Percentiles rank a stretch among this genome's conserved stretches.
Evolutionary conservation across 169 alveolate genomes (phyloP).

Genomic region (Eimeria praecox): DNA sequence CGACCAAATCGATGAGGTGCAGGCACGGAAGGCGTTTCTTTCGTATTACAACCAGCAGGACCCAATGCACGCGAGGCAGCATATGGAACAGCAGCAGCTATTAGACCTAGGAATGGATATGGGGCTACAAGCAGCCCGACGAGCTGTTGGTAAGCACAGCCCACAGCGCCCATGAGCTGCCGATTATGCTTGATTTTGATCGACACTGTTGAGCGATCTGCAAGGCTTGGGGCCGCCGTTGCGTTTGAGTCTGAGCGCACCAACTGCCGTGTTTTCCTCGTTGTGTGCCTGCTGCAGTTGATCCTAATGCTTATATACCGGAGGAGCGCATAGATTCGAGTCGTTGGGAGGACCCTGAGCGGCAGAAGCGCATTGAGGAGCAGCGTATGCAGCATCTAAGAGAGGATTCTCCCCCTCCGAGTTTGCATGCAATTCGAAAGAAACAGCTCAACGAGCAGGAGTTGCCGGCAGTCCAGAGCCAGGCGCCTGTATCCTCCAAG

Average conservation of each 20-base stretch:
- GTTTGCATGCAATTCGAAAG: not conserved
- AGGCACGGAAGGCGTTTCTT: conserved; percentile 59
- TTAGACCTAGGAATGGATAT: conserved; percentile 65
- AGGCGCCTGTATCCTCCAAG: not conserved
- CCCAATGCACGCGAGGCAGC: conserved; percentile 69
- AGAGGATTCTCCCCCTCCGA: conserved; percentile 48
- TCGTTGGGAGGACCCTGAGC: conserved; percentile 44
- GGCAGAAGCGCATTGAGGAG: conserved; percentile 27
- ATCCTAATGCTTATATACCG: conserved; percentile 56
- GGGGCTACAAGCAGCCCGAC: conserved; percentile 27
- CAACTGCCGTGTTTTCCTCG: not conserved
- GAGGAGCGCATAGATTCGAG: conserved; percentile 3
- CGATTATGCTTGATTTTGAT: not conserved
- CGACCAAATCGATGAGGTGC: conserved; percentile 70
- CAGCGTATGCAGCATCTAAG: conserved; percentile 47
- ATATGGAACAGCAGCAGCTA: conserved; percentile 50
- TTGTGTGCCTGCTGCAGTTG: conserved; percentile 16
- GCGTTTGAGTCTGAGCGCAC: not conserved
- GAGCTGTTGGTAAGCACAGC: conserved; percentile 57
- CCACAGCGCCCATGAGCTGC: not conserved
- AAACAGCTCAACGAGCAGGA: not conserved
- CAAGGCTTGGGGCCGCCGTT: not conserved
- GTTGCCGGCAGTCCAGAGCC: not conserved
- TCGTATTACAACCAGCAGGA: conserved; percentile 38
- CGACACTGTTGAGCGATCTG: not conserved